phyloP scores from a whole-genome alignment of 495 filamentous ascomycete species.

The Penicillium chermesinum region DNA sequence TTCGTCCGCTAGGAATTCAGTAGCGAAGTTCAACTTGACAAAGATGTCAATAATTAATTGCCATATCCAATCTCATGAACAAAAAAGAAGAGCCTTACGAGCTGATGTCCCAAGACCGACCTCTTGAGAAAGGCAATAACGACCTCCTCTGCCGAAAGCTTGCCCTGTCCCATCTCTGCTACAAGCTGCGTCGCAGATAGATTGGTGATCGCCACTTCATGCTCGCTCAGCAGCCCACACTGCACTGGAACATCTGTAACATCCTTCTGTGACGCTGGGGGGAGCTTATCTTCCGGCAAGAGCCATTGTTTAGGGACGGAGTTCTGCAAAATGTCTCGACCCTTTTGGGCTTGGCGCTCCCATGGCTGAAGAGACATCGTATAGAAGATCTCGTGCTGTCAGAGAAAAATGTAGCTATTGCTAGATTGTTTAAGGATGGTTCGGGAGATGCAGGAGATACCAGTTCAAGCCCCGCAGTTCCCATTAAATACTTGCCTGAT shows the following conservation, averaged over 20 bases:
- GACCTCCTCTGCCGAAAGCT: slow-evolving; percentile 52
- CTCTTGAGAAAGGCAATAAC: slow-evolving; percentile 58
- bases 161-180: slow-evolving; percentile 40
- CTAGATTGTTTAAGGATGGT: not conserved
- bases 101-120: slow-evolving; percentile 56
- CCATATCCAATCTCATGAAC: not conserved
- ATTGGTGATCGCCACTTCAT: slow-evolving; percentile 45
- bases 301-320: slow-evolving; percentile 42
- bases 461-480: not conserved
- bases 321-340: slow-evolving; percentile 27
- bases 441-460: not conserved
- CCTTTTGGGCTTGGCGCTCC: slow-evolving; percentile 31
- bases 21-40: slow-evolving; percentile 54
- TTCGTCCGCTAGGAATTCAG: slow-evolving; percentile 60
- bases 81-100: slow-evolving; percentile 27
- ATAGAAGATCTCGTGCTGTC: no score
- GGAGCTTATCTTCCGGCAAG: slow-evolving; percentile 23
- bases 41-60: not conserved
- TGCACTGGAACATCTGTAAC: slow-evolving; percentile 38
- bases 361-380: slow-evolving; percentile 29
- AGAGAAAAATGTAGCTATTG: not conserved
- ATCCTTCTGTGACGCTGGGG: slow-evolving; percentile 27
- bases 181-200: slow-evolving; percentile 49
- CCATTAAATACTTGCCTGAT: not conserved
- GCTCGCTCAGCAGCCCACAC: slow-evolving; percentile 29